A percentile compares a stretch with the other conserved stretches of the same genome.
These are phyloP conservation scores for Paxillus ammoniavirescens DNA, from an alignment of 768 basidiomycete species.

Conservation along the genomic window DNA sequence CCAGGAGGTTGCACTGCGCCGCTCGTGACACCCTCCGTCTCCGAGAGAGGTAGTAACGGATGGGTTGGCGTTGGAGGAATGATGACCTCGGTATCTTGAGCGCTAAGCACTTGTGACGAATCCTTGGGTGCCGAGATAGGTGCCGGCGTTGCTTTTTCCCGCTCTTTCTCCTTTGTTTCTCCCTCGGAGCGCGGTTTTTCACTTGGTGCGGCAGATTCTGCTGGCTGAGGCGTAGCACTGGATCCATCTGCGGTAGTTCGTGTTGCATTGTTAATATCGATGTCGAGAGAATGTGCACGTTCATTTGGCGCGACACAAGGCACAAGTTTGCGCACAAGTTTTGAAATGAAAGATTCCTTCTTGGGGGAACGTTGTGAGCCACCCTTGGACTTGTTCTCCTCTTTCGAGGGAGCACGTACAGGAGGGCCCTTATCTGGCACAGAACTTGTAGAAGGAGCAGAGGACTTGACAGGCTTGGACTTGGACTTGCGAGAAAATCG, in stretches of 20 bases:
- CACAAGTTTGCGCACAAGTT: conserved; percentile 58
- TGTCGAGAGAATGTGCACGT: conserved; percentile 44
- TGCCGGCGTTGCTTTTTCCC: conserved; percentile 32
- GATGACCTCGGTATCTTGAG: conserved; percentile 38
- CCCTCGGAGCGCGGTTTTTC: conserved; percentile 28
- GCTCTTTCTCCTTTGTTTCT: conserved; percentile 33
- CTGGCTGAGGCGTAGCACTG: conserved; percentile 19
- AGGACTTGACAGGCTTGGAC: conserved; percentile 14
- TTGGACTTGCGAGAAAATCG: conserved; percentile 32
- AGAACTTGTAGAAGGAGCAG: conserved; percentile 14
- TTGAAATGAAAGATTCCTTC: conserved; percentile 58
- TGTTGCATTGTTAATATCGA: conserved; percentile 29
- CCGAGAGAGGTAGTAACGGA: conserved; percentile 52
- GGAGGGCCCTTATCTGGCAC: conserved; percentile 28
- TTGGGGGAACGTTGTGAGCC: conserved; percentile 34
- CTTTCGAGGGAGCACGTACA: conserved; percentile 33
- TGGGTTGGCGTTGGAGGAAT: conserved; percentile 50
- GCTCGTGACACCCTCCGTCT: conserved; percentile 88
- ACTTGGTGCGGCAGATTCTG: conserved; percentile 18
- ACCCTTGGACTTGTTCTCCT: conserved; percentile 33
- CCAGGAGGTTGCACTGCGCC: conserved; percentile 91
- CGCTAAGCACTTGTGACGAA: conserved; percentile 11
- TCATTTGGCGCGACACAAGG: conserved; percentile 62
- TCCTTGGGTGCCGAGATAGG: conserved; percentile 23
- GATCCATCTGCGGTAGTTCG: conserved; percentile 17